Evolutionary conservation across 352 stramenopile genomes (phyloP).

Genomic region (Globisporangium megalacanthum): DNA sequence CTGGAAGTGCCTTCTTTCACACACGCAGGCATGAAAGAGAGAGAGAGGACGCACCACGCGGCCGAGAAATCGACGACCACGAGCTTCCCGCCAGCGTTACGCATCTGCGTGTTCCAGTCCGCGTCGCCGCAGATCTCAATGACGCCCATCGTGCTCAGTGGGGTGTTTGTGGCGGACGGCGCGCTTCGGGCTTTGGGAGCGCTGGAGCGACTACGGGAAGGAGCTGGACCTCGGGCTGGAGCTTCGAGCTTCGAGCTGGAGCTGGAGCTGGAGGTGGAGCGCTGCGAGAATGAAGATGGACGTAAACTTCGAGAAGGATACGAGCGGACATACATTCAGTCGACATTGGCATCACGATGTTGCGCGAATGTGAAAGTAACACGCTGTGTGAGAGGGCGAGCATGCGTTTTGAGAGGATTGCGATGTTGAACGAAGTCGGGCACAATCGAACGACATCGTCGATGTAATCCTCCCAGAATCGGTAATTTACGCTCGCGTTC

Average conservation of each 20-base stretch:
- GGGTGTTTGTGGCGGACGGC: neutral
- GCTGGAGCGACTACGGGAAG: neutral
- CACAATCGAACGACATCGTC: no score
- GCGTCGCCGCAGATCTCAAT: conserved; percentile 60
- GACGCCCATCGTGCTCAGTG: conserved; percentile 46
- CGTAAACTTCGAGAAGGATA: conserved; percentile 1
- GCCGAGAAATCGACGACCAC: conserved; percentile 87
- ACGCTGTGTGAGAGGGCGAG: no score
- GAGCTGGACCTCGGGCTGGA: no score
- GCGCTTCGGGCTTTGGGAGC: neutral
- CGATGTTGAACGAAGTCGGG: no score
- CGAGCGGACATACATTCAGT: conserved; percentile 1
- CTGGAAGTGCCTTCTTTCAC: neutral
- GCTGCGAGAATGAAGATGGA: no score
- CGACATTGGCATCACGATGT: neutral
- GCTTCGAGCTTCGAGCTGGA: no score
- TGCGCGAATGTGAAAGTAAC: neutral
- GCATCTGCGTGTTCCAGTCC: conserved; percentile 80
- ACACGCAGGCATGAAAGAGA: neutral
- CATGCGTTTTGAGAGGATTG: no score
- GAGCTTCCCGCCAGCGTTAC: conserved; percentile 73
- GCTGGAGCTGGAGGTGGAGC: no score
- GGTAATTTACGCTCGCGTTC: neutral
- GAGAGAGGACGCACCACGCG: conserved; percentile 48
- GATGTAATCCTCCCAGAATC: neutral